Evolutionary conservation across 1,139 yeast species (phyloP), one percentile per base, ranked within the genome.

Genomic region (Yueomyces sp.): DNA sequence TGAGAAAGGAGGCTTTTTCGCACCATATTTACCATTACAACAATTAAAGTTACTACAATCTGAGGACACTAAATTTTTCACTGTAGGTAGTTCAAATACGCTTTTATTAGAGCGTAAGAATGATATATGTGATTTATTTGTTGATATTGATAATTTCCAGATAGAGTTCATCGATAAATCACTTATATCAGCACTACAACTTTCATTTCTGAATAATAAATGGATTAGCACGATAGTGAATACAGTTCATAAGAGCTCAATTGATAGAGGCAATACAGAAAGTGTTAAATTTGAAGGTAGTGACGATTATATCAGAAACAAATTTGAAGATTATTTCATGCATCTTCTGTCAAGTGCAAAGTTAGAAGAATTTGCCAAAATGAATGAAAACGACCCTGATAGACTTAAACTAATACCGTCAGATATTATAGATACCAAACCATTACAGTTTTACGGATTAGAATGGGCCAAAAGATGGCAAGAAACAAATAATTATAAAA

Each of bases 1-100:
- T 64, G 86, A 87, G 8, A 75, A 78, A 52, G 94, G 94, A 36
- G 86, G 95, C 3, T 73, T 89, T 49, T 89, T 94, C 71, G 82
- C 84, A 51, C 97, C 98, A 0, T 91, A 89, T 60, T 73, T 89
- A 27, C 95, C 98, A 0, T 66, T 91, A 42, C 98, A 89, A 60
- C 97, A 89, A 57, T 67, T 91, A 44, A 82, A 81, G 44, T 89
- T 84, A 52, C 67, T 91, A 43, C 70, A 69, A 36, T 70, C 73
- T 32, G 67, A 70, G 1, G 74, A 70, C 39, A 73, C 89, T 0
- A 67, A 72, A 43, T 79, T 78, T 57, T 91, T 78, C 51, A 68
- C 86, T 64, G 75, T 86, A 43, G 98, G 98, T 0, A 81, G 95
- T 41, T 87, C 97, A 7, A 91, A 91, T 61, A 77, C 87, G 35